Conservation (phyloP, 139 green algal genomes). For the Micractinium sp. region DNA sequence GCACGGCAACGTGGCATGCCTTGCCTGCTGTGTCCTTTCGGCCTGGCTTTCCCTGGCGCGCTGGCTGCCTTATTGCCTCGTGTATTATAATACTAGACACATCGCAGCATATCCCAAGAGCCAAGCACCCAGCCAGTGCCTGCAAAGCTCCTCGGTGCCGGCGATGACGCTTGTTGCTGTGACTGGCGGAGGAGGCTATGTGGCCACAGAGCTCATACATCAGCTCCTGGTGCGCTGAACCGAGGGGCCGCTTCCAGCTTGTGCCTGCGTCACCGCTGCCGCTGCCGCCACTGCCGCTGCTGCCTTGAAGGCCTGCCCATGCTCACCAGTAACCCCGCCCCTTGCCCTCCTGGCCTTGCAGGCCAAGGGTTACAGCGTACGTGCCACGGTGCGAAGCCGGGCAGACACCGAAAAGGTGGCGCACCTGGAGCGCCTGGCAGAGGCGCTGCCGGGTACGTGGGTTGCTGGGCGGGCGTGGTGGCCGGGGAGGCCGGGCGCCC, state of each 20-base stretch:
- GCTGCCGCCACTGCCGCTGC: not conserved
- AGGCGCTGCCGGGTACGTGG: conserved; percentile 44
- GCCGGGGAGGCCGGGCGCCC: no score
- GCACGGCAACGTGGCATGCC: no score
- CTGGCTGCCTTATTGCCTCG: not conserved
- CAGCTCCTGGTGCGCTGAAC: conserved; percentile 45
- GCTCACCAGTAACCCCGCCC: not conserved
- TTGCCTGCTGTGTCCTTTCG: not conserved
- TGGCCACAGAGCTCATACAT: conserved; percentile 57
- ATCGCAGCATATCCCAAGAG: not conserved
- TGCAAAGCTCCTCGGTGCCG: not conserved
- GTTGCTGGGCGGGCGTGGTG: not conserved
- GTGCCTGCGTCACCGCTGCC: not conserved
- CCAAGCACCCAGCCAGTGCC: not conserved
- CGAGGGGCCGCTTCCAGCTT: not conserved
- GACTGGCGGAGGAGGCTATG: conserved; percentile 55
- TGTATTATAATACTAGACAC: not conserved
- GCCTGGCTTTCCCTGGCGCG: not conserved
- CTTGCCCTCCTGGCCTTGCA: not conserved
- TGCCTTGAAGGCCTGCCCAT: not conserved
- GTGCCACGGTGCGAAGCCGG: conserved; percentile 47
- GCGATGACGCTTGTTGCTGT: conserved; percentile 39
- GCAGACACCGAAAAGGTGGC: conserved; percentile 9
- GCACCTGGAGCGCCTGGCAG: conserved; percentile 35
- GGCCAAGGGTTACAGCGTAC: conserved; percentile 56